Evolutionary conservation across 2,329 filamentous ascomycete species (phyloP), one percentile per base, ranked within the genome.

Genomic region (Claviceps africana): DNA sequence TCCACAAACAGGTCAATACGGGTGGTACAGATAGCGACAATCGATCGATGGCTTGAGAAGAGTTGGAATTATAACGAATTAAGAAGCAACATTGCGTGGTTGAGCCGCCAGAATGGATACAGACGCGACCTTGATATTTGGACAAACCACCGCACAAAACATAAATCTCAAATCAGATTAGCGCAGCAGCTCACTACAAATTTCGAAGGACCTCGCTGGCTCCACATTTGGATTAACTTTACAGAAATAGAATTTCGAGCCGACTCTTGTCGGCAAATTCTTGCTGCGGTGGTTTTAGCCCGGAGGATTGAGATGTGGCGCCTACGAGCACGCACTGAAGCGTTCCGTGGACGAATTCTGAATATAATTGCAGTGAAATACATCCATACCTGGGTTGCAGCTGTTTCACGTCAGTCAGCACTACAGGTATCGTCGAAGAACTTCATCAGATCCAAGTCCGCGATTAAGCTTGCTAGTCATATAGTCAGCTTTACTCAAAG

Each of bases 321-420:
- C 46, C 50, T 69, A 19, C 58, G 55, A 43, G 62, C 64, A 42
- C 64, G 65, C 48, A 61, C 61, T 7, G 61, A 67, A 49, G 64
- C 64, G 11, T 67, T 67, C 47, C 57, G 56, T 22, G 67, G 63
- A 62, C 64, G 56, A 49, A 57, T 55, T n/a, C 65, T 67, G 37
- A 69, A 64, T 56, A 52, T 63, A 19, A 56, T 61, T 17, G 62
- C 64, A 1, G 56, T 53, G 9, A 56, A 57, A 28, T 51, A 54
- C 2, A 61, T 68, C 33, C 56, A 64, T 15, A 55, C 51, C 19
- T 71, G 68, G 68, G 52, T 58, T 47, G 31, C 47, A 37, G 28
- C 3, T 21, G 19, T 42, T 40, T 19, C 42, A 15, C 46, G 21
- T 11, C n/a, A 47, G 9, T 45, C 33, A 10, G 13, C 35, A 4